Evolutionary conservation across 495 filamentous ascomycete genomes (phyloP), one percentile per base, ranked within the genome.

Genomic region (Aspergillus mulundensis): DNA sequence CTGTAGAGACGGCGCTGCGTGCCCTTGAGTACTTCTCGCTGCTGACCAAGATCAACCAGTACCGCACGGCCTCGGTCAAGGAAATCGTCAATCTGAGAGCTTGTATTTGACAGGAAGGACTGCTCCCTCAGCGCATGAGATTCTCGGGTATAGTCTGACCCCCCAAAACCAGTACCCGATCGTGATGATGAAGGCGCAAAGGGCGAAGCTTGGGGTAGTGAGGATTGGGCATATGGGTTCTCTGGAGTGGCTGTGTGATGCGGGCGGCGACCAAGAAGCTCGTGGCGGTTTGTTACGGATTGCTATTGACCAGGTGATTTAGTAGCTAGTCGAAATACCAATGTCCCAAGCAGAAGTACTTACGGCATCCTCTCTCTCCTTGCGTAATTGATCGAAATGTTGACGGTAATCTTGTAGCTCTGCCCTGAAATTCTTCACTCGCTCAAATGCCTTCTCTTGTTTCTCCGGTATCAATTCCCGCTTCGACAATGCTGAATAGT

Each of bases 21-120:
- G 7, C 85, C 87, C 76, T 99, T 99, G 57, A 99, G 76, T 66
- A 97, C 88, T 67, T 96, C 93, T 38, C 90, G 78, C 77, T 99
- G 95, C 67, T 96, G 79, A 2, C 88, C 86, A 45, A 99, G 69
- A 72, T 97, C 91, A 3, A 87, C 87, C 25, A 99, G 77, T 42
- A 97, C 94, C 0, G 90, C 89, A 52, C 93, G 84, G 1, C 94
- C 94, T 1, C 93, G 80, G 56, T 95, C 92, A 30, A 99, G 77
- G 65, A 93, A 99, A 48, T 97, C 91, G 66, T 99, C 94, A 1
- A 99, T 79, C 50, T 92, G 88, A 2, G 77, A 79, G 68, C 91
- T 82, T 19, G 94, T 92, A 53, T 74, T 84, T 10, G 76, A 65
- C 57, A 96, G 86, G 79, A 99, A 99, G 52, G 79, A 84, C 61